These are phyloP conservation scores for Leucocoprinus birnbaumii DNA, from an alignment of 768 basidiomycete species.

Conservation along the genomic window DNA sequence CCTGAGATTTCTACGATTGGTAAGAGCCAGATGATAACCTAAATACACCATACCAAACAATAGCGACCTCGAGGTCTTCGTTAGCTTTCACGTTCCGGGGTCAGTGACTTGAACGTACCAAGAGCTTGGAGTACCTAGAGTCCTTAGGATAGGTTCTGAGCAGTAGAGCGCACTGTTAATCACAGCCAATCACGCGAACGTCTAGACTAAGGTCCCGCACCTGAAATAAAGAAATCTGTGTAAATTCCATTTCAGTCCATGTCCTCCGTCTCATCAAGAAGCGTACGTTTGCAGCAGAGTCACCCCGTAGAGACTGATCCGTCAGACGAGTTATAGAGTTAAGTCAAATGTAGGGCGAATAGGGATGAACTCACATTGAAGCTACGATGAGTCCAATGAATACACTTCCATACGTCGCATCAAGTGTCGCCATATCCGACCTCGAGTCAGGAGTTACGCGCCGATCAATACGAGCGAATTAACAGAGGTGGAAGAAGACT, in stretches of 20 bases:
- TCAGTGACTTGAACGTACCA: slow-evolving; percentile 24
- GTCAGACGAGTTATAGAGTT: not conserved
- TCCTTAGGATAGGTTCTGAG: slow-evolving; percentile 39
- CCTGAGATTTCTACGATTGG: slow-evolving; percentile 21
- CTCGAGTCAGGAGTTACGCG: not conserved
- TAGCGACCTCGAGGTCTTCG: not conserved
- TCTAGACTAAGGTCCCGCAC: not conserved
- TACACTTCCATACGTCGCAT: slow-evolving; percentile 40
- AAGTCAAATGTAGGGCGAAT: not conserved
- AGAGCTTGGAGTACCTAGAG: slow-evolving; percentile 32
- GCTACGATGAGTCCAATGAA: slow-evolving; percentile 42
- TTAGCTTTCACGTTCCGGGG: not conserved
- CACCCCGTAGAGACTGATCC: slow-evolving; percentile 44
- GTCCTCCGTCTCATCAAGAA: not conserved
- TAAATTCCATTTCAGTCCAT: not conserved
- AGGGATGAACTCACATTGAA: slow-evolving; percentile 33
- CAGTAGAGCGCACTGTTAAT: not conserved
- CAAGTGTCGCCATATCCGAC: slow-evolving; percentile 28
- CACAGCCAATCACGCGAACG: not conserved
- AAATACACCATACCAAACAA: slow-evolving; percentile 6
- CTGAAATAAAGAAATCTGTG: slow-evolving; percentile 38
- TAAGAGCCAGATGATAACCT: not conserved
- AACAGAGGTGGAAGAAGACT: not conserved
- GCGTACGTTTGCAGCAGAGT: slow-evolving; percentile 42
- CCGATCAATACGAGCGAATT: not conserved